A percentile compares a stretch with the other conserved stretches of the same genome.
These are phyloP conservation scores for Crucibulum laeve DNA, from an alignment of 768 basidiomycete species.

Conservation along the genomic window DNA sequence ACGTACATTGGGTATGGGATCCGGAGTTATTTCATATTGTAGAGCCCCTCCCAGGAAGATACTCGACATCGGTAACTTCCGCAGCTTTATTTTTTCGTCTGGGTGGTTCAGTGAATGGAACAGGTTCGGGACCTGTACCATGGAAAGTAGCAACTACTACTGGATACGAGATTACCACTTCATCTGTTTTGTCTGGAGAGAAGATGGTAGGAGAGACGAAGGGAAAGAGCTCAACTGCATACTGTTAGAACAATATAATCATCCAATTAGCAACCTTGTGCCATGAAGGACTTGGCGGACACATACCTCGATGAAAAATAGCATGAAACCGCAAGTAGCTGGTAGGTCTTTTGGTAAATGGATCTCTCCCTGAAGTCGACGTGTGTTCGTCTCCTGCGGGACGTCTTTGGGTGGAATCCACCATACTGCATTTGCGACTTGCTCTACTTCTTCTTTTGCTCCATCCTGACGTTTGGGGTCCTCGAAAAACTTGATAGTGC, in stretches of 20 bases:
- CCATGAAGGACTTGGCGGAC: background rate
- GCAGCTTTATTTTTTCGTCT: no score
- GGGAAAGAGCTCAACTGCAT: slow-evolving; percentile 18
- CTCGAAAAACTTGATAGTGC: slow-evolving; percentile 20
- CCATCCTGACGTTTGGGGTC: slow-evolving; percentile 4
- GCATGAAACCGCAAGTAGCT: slow-evolving; percentile 19
- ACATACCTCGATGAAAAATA: slow-evolving; percentile 24
- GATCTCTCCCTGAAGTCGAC: slow-evolving; percentile 27
- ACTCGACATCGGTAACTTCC: no score
- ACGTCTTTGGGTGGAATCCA: slow-evolving; percentile 11
- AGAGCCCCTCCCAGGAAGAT: no score
- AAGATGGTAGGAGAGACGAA: slow-evolving; percentile 18
- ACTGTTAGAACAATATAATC: slow-evolving; percentile 7
- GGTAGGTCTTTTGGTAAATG: slow-evolving; percentile 23
- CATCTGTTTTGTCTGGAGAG: no score
- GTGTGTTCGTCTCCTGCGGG: slow-evolving; percentile 6
- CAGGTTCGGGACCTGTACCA: no score
- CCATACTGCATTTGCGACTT: slow-evolving; percentile 24
- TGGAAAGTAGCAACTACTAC: no score
- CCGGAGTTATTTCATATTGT: no score
- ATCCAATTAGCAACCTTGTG: background rate
- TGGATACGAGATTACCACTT: no score
- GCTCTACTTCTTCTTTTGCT: slow-evolving; percentile 7
- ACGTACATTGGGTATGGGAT: no score
- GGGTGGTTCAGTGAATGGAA: no score